These are phyloP conservation scores for Euptelea pleiosperma DNA, from an alignment of 164 flowering plant species.

Conservation along the genomic window DNA sequence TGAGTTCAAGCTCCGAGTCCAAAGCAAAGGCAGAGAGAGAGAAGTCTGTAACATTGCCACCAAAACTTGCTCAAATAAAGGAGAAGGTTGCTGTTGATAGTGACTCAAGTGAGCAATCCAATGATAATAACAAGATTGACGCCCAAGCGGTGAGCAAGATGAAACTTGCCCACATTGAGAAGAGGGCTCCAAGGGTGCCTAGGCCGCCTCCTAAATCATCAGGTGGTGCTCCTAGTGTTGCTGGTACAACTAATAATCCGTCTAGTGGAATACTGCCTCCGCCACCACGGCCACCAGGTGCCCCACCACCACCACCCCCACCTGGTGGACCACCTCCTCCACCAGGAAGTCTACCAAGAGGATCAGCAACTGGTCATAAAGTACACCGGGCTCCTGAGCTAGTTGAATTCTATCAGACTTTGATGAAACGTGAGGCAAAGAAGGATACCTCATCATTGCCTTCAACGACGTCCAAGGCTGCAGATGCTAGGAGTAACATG, in stretches of 20 bases:
- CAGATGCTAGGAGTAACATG: conserved; percentile 88
- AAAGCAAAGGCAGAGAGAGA: conserved; percentile 32
- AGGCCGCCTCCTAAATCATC: conserved; percentile 82
- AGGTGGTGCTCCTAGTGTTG: conserved; percentile 33
- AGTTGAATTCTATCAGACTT: conserved; percentile 85
- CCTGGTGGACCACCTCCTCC: conserved; percentile 88
- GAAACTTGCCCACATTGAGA: conserved; percentile 70
- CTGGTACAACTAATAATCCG: conserved; percentile 28
- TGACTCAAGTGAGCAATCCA: conserved; percentile 41
- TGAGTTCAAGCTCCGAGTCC: conserved; percentile 22
- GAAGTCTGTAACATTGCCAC: conserved; percentile 48
- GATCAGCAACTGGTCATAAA: conserved; percentile 61
- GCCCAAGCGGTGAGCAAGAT: conserved; percentile 61
- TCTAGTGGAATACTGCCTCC: conserved; percentile 40
- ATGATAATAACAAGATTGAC: conserved; percentile 41
- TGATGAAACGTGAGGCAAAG: conserved; percentile 96
- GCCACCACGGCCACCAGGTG: conserved; percentile 57
- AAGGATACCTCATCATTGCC: conserved; percentile 58
- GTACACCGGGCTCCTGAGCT: conserved; percentile 98
- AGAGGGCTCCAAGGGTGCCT: conserved; percentile 75
- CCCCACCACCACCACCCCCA: conserved; percentile 69
- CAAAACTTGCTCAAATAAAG: conserved; percentile 70
- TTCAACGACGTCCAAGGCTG: conserved; percentile 43
- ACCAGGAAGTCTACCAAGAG: conserved; percentile 66
- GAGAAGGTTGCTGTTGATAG: conserved; percentile 47